Base-by-base conservation (phyloP, 805 yeast species). In the Tanozyma kutaoensis region DNA sequence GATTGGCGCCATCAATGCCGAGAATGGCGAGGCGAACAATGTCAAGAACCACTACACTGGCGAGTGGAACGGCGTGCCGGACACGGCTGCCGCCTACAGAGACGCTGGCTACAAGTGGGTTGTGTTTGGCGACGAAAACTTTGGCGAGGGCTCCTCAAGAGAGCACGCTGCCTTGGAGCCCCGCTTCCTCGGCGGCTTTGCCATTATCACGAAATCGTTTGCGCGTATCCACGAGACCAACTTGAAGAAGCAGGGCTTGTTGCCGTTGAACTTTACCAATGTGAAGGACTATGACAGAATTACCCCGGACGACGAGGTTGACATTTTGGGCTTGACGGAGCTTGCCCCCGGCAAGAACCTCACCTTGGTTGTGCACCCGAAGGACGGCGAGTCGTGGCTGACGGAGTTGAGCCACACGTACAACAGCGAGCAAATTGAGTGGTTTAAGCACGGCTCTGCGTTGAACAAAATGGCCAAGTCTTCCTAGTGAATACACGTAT, bases 151-250 rank as follows among this genome's bases (percentile, higher is more conserved):
- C 69, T 86, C 96, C 38, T 88, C 97, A 47, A 84, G 98, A 73
- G 98, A 88, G 69, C 98, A 88, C 60, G 98, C 97, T 55, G 98
- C 98, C 46, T 74, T 88, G 58, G 95, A 86, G 73, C 98, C 98
- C 69, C 81, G 98, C 71, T 91, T 65, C 86, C 72, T 88, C 55
- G 96, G 96, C 72, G 97, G 93, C 50, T 84, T 81, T 55, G 96
- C 96, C 46, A 88, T 88, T 64, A 81, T 88, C 53, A 84, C 95
- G 59, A 88, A 84, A 66, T 86, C 96, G 25, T 91, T 91, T 58
- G 97, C 97, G 42, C 82, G 97, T 69, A 91, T 88, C 51, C 98
- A 88, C 69, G 98, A 88, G 73, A 88, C 98, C 47, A 88, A 88
- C 79, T 76, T 88, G 76, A 88, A 88, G 86, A 88, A 88, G 69